Base-by-base conservation (phyloP, 139 green algal genomes). In the Picocystis salinarum region DNA sequence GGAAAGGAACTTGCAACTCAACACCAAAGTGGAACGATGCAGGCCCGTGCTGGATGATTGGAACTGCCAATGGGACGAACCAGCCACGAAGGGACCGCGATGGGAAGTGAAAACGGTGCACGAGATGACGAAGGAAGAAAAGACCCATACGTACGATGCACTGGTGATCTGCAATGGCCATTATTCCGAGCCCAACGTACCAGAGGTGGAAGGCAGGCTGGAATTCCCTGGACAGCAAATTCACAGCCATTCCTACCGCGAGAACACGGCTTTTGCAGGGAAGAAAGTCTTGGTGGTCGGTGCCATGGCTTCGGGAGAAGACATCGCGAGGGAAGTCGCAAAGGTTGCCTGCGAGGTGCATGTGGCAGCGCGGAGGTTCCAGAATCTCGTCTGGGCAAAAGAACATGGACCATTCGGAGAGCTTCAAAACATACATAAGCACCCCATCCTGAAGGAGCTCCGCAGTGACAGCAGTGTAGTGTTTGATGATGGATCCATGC, bases 121-220 rank as follows among this genome's bases (percentile, higher is more conserved):
- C 13, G 31, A 37, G 31, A 15, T 15, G 15, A 15, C 13, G 31
- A 15, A 37, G 31, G 31, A 13, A 15, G 31, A 15, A 15, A 15
- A 37, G 31, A 15, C 13, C 13, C 13, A 15, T 13, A 15, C 13
- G 31, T 37, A 17, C 15, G 81, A 93, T 55, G 81, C 77, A 0
- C 50, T 93, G 2, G 66, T 88, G 7, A 64, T 90, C 9, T 67
- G 47, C 28, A 89, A 88, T 45, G 81, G 80, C 9, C 78, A 92
- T 54, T 90, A 83, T 51, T 66, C 46, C n/a, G 47, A 73, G 27
- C 75, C 81, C 24, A 23, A n/a, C 2, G 45, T 82, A 12, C 12
- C 28, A 1, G 73, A 66, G n/a, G 59, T 69, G 37, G 45, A 54
- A 4, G 15, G 39, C 0, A 73, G 42, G 19, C 26, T 39, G 2